Evolutionary conservation across 2,329 filamentous ascomycete genomes (phyloP).

Genomic region (Ceratocystis eucalypticola): DNA sequence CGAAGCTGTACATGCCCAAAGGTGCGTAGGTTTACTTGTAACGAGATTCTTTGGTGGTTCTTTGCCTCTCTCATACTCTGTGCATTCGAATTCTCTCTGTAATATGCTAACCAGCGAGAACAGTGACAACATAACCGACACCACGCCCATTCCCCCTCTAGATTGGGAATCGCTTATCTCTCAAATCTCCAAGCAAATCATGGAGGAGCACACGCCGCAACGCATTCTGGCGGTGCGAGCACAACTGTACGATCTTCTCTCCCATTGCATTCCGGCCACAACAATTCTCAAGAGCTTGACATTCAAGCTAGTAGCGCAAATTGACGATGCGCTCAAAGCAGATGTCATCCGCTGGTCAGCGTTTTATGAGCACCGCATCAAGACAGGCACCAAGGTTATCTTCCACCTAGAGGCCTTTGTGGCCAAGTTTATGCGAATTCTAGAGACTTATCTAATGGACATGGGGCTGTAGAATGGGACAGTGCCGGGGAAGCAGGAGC

Average conservation of each 20-base stretch:
- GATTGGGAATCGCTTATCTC: slow-evolving; percentile 92
- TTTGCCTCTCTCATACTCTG: neutral
- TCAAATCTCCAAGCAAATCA: slow-evolving; percentile 83
- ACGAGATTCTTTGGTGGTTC: neutral
- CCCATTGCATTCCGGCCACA: slow-evolving; percentile 91
- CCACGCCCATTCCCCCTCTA: slow-evolving; percentile 79
- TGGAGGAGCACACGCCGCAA: slow-evolving; percentile 82
- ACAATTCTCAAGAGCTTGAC: slow-evolving; percentile 90
- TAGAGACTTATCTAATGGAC: slow-evolving; percentile 82
- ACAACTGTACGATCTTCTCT: slow-evolving; percentile 92
- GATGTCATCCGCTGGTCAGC: slow-evolving; percentile 94
- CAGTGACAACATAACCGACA: slow-evolving; percentile 81
- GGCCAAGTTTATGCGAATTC: slow-evolving; percentile 92
- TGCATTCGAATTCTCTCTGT: neutral
- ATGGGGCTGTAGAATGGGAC: slow-evolving; percentile 48
- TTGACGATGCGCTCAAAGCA: slow-evolving; percentile 78
- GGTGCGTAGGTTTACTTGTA: slow-evolving; percentile 46
- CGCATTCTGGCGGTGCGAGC: slow-evolving; percentile 77
- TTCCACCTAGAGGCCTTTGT: slow-evolving; percentile 98
- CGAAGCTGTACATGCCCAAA: slow-evolving; percentile 91
- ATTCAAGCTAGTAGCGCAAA: slow-evolving; percentile 76
- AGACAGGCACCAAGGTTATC: slow-evolving; percentile 85
- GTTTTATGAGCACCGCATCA: slow-evolving; percentile 92
- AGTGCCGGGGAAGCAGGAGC: neutral
- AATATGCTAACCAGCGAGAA: slow-evolving; percentile 14